Base-by-base conservation (phyloP, 208 protist species). In the Crithidia brevicula region DNA sequence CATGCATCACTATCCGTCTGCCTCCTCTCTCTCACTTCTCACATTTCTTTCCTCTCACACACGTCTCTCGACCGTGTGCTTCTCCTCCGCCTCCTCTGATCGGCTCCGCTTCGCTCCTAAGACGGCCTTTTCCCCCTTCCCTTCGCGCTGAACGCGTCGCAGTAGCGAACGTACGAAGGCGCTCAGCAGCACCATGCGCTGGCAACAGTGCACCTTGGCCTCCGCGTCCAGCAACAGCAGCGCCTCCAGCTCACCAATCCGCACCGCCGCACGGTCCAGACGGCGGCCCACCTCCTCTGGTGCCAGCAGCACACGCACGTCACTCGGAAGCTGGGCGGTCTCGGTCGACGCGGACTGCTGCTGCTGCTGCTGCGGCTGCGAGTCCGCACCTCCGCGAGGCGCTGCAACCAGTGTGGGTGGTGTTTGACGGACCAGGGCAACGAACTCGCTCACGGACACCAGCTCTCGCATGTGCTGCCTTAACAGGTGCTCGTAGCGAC, bases 401-500 rank as follows among this genome's bases (percentile, higher is more conserved):
- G 65, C 59, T 16, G 53, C n/a, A 13, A 47, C 43, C 22, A 72
- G 27, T 3, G 49, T 74, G n/a, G 54, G 67, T 33, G 43, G 70
- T 30, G 57, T 25, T 2, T 46, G 36, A 34, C 56, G 42, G 25
- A 67, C 46, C 8, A 85, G 30, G 15, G 60, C 40, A 3, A 91
- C 67, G 58, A 72, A 88, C 72, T 94, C 85, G 33, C 82, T 87
- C 11, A 94, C 62, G 4, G 74, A 53, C 20, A 92, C 64, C 16
- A 94, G 61, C 64, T 94, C 85, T 25, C 81, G 79, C 72, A 81
- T 91, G 66, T 81, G 72, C 46, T 89, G 74, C 4, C 83, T 67
- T 49, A 81, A 72, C 33, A 79, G 61, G 18, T 88, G 79, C 58
- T 94, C 88, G 66, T 94, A 85, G 3, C 78, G 68, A 1, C 83